These are phyloP conservation scores for Zasmidium citrigriseum DNA, from an alignment of 2,329 filamentous ascomycete species.

Conservation along the genomic window DNA sequence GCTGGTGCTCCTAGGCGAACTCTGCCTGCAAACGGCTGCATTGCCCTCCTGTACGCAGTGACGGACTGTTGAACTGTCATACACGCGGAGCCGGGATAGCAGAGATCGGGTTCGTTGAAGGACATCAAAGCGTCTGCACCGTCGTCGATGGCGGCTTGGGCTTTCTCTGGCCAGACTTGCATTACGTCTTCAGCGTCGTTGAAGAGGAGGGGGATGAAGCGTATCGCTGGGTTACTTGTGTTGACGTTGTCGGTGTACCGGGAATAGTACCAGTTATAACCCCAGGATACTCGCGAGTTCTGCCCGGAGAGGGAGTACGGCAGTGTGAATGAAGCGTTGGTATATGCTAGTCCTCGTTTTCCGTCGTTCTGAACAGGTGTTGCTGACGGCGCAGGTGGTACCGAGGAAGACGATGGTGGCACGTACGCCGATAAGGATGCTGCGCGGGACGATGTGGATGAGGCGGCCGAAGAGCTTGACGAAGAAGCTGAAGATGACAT, in stretches of 20 bases:
- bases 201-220: conserved; percentile 31
- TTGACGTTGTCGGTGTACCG: conserved; percentile 12
- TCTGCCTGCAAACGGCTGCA: conserved; percentile 55
- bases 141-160: conserved; percentile 23
- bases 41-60: conserved; percentile 49
- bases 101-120: conserved; percentile 69
- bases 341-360: conserved; percentile 69
- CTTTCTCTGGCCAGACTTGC: conserved; percentile 23
- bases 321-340: conserved; percentile 54
- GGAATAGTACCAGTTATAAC: conserved; percentile 29
- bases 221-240: conserved; percentile 26
- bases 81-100: conserved; percentile 54
- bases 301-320: conserved; percentile 43
- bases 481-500: background rate
- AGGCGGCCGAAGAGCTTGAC: background rate
- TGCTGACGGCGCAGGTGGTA: background rate
- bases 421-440: background rate
- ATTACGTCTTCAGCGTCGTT: conserved; percentile 22
- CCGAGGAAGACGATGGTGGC: background rate
- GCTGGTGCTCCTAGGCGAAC: conserved; percentile 57
- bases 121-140: conserved; percentile 56
- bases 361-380: conserved; percentile 26
- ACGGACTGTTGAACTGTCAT: conserved; percentile 54
- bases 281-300: conserved; percentile 28
- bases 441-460: background rate